Evolutionary conservation across 257 asterid genomes (phyloP), one percentile per base, ranked within the genome.

Genomic region (Solanum sejunctum): DNA sequence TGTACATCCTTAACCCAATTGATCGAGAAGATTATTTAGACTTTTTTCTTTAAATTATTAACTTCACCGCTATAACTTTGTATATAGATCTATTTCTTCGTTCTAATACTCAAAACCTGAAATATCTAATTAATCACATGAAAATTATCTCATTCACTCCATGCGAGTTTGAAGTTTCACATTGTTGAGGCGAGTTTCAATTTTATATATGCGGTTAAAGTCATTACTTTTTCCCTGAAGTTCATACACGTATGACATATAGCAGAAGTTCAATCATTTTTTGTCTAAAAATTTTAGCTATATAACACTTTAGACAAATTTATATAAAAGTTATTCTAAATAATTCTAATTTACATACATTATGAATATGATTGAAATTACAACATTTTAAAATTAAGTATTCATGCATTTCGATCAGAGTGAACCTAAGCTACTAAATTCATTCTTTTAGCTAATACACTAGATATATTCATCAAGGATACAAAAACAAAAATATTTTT

Each of bases 151-250:
- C 12, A 51, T 51, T 51, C 2, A 45, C 1, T 2, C 11, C 51
- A 51, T 5, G 17, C 2, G 16, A 26, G 5, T n/a, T 0, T 63
- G 4, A 63, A 63, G 2, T 11, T 63, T 63, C 13, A 64, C 12
- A 64, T 3, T 0, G 0, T 28, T 64, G 3, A 64, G 5, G 18
- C 23, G 1, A 61, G 2, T 23, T 61, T 61, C 2, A 61, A 21
- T 7, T 26, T 0, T 0, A n/a, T 60, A 0, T n/a, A 60, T n/a
- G 15, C 2, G 3, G 0, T 2, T 60, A 0, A 60, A 10, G n/a
- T 60, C 15, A n/a, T 0, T 60, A 60, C 0, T n/a, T 60, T 61
- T 61, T 61, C 0, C 4, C 2, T 26, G 32, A 64, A 64, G 1
- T 26, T 64, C 6, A 26, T 13, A 0, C 32, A 8, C 12, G 6